A percentile compares a stretch with the other conserved stretches of the same genome.
These are phyloP conservation scores for Microthlaspi erraticum DNA, from an alignment of 345 rosid species.

Conservation along the genomic window DNA sequence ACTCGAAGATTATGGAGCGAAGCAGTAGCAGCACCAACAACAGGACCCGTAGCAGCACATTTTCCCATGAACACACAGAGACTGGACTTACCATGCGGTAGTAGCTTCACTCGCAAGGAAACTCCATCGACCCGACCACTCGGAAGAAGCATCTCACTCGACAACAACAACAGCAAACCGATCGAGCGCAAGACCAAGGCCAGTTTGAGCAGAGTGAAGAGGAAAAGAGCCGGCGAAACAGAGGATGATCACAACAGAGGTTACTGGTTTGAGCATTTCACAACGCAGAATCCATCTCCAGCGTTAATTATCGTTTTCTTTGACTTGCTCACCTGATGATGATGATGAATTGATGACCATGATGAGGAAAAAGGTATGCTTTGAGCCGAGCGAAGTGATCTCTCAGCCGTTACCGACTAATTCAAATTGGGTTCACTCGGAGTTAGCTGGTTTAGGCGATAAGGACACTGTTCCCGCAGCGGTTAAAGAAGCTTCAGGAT, in stretches of 20 bases:
- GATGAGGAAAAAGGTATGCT: conserved; percentile 76
- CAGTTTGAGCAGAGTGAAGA: conserved; percentile 72
- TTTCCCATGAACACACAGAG: conserved; percentile 98
- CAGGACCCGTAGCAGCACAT: conserved; percentile 44
- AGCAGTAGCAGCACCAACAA: conserved; percentile 72
- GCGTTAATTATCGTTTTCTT: conserved; percentile 69
- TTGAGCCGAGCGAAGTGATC: conserved; percentile 70
- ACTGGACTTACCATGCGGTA: conserved; percentile 81
- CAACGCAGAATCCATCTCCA: conserved; percentile 50
- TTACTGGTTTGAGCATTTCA: conserved; percentile 81
- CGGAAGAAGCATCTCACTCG: conserved; percentile 65
- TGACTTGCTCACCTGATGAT: conserved; percentile 73
- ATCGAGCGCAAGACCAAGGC: conserved; percentile 64
- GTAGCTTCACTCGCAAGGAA: conserved; percentile 77
- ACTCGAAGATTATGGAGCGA: conserved; percentile 97
- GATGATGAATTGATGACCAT: too few relatives aligned
- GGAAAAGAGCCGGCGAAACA: conserved; percentile 62
- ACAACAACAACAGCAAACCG: conserved; percentile 55
- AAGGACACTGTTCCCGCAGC: conserved; percentile 60
- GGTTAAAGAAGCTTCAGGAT: conserved; percentile 74
- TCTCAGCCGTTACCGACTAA: conserved; percentile 72
- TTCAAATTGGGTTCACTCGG: conserved; percentile 75
- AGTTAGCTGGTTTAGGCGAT: conserved; percentile 73
- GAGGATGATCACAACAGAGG: conserved; percentile 54
- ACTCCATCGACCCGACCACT: conserved; percentile 59